Base-by-base conservation (phyloP, 805 yeast genomes). In the Zygosaccharomyces kombuchaensis region DNA sequence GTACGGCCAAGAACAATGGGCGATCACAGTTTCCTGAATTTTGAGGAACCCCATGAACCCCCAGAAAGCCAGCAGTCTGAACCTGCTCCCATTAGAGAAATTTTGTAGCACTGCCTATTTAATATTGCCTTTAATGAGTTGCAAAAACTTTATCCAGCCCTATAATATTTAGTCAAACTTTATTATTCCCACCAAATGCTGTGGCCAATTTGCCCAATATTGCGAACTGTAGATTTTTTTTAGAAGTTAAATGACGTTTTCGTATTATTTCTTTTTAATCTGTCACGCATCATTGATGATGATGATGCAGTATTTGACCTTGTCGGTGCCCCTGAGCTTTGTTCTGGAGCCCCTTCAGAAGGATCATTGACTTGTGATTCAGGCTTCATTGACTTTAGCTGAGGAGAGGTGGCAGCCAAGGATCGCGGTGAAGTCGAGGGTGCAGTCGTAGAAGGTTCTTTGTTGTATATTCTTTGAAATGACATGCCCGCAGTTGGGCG, bases 1-100 rank as follows among this genome's bases (percentile, higher is more conserved):
- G 72, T 91, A 52, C 84, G 81, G 60, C 96, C 96, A n/a, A 74
- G 95, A 52, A 76, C 85, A 46, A 69, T 87, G 34, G 96, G 95
- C 5, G 95, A 86, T 58, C 95, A 87, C 60, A 73, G 83, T 23
- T 87, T 75, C 51, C 62, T 81, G 52, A 71, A 76, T 42, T 77
- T 69, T 44, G 72, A 61, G 26, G 58, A 51, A 34, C 36, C 41
- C 21, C 21, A n/a, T 25, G 37, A 46, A 35, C 9, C 34, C 9
- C 13, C 41, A 34, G 36, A 36, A n/a, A 29, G 47, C 40, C 17
- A 45, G 44, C 36, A 36, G 27, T 10, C 31, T 14, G 21, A 29
- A 29, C 35, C 36, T 23, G 41, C 48, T 13, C 52, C 56, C 10
- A 31, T 54, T 19, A 47, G 63, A 44, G 60, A 57, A 40, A 57